phyloP scores from a whole-genome alignment of 257 asterid genomes.

The Prunella vulgaris region DNA sequence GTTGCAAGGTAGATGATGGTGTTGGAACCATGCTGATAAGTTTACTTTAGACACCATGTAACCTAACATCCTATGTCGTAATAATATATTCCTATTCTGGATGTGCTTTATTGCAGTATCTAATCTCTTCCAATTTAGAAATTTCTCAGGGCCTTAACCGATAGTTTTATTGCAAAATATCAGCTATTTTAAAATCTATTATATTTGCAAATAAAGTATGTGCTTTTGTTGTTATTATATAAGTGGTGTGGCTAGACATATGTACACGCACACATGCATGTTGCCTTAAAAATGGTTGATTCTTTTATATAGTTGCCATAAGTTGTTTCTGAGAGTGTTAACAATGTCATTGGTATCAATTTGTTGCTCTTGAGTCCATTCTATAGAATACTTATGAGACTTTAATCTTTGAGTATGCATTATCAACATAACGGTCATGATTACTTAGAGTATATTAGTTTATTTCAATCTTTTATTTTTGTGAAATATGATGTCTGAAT shows the following conservation, averaged over 20 bases:
- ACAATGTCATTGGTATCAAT: no score
- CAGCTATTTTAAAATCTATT: not conserved
- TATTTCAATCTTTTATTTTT: no score
- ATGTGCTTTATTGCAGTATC: not conserved
- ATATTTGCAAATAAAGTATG: not conserved
- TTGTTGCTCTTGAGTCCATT: no score
- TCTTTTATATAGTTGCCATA: no score
- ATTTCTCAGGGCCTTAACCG: not conserved
- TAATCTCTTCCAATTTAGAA: not conserved
- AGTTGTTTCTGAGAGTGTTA: no score
- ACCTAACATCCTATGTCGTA: not conserved
- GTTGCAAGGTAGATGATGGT: constrained; percentile 98
- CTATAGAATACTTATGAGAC: no score
- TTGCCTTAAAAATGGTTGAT: no score
- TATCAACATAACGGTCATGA: no score
- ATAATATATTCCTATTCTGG: not conserved
- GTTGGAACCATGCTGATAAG: constrained; percentile 91
- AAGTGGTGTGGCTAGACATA: not conserved
- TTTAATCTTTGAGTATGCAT: no score
- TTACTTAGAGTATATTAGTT: no score
- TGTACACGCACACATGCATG: not conserved
- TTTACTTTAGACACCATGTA: constrained; percentile 9
- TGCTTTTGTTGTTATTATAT: not conserved
- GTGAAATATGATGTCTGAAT: no score
- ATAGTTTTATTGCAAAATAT: not conserved